Base-by-base conservation (phyloP, 2,329 filamentous ascomycete genomes). In the Aspergillus sp. region DNA sequence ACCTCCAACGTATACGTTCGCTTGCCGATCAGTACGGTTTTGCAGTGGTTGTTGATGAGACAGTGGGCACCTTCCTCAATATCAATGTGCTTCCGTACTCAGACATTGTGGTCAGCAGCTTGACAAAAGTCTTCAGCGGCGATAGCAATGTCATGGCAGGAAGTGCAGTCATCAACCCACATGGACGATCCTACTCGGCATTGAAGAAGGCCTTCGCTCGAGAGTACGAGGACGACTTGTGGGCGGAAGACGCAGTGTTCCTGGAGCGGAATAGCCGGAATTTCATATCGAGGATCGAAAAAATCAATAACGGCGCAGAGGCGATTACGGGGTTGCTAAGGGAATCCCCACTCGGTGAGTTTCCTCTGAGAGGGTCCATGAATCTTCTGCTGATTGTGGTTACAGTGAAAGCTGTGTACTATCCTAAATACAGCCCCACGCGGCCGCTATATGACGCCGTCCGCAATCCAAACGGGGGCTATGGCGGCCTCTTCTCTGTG, bases 81-180 rank as follows among this genome's bases (percentile, higher is more conserved):
- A 80, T 95, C 48, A 86, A 96, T 54, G 85, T 98, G 3, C 72
- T 98, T 4, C 85, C 82, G 2, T 82, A 80, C 52, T 84, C 86
- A 38, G 91, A 98, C 59, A 71, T 96, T 11, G 84, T 96, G 4
- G 89, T 94, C 35, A 94, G 85, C 67, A 93, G 85, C 55, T 68
- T 98, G 37, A 96, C 91, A 30, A 98, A 98, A 60, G 82, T 96
- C 33, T 98, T 98, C 64, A 93, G 86, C 35, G 91, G 91, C 31
- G 91, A 95, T 60, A 91, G 85, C 58, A 96, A 98, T 58, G 91
- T 98, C 45, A 96, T 96, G 89, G 91, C 88, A 37, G 91, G 91
- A 35, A 82, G 74, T 43, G 66, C 69, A 10, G 69, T 81, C 11
- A 60, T 81, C 32, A 81, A 81, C 41, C 75, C 77, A 1, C 73